Conservation (phyloP, 345 rosid genomes). For the Microthlaspi erraticum region DNA sequence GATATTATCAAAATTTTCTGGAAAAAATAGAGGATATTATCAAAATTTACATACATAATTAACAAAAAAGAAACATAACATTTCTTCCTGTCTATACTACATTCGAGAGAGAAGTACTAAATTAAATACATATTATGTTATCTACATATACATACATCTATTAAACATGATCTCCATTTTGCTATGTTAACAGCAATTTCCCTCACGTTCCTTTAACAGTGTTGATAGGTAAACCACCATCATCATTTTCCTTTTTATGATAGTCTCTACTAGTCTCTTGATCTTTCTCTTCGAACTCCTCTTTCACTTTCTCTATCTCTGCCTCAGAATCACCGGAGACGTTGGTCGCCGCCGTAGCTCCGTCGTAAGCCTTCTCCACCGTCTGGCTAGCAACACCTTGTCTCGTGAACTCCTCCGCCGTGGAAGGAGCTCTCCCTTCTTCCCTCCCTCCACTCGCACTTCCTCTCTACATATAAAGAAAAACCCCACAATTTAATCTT, state of each 20-base stretch:
- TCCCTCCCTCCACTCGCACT: slow-evolving; percentile 34
- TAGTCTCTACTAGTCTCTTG: slow-evolving; percentile 27
- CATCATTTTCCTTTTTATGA: slow-evolving; percentile 23
- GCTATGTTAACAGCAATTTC: slow-evolving; percentile 1
- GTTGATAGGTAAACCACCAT: slow-evolving; percentile 42
- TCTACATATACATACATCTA: neutral
- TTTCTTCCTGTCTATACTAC: neutral
- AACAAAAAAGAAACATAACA: neutral
- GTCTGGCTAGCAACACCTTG: slow-evolving; percentile 49
- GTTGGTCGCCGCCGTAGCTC: slow-evolving; percentile 33
- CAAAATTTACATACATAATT: neutral
- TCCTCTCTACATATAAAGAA: slow-evolving; percentile 34
- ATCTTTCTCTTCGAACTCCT: slow-evolving; percentile 38
- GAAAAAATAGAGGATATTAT: too few species aligned
- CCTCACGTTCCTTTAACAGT: slow-evolving; percentile 35
- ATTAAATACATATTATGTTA: neutral
- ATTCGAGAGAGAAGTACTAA: neutral
- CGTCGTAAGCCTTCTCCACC: slow-evolving; percentile 45
- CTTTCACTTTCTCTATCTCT: slow-evolving; percentile 30
- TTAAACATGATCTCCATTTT: neutral
- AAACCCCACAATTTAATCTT: neutral
- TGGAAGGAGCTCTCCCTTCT: slow-evolving; percentile 56
- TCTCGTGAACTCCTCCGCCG: slow-evolving; percentile 56
- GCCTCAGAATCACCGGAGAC: slow-evolving; percentile 31
- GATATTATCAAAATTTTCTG: too few species aligned